phyloP scores from a whole-genome alignment of 78 protist species.

The Dictyostelium intermedium region DNA sequence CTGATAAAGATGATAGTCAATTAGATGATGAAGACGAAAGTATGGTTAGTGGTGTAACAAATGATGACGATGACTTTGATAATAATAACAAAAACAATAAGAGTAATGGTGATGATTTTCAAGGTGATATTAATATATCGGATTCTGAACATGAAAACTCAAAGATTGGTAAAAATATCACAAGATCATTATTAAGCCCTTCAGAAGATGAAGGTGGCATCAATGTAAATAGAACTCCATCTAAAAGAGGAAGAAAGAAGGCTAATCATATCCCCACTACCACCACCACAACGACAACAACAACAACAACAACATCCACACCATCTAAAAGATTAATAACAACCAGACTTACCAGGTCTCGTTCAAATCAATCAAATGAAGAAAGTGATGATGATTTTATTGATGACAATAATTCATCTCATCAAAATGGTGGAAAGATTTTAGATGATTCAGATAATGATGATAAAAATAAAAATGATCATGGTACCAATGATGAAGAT shows the following conservation, averaged over 20 bases:
- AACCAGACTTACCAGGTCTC: not conserved
- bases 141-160: not conserved
- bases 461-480: not conserved
- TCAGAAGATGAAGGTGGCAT: not conserved
- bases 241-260: not conserved
- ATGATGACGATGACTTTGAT: not conserved
- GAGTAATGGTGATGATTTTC: not conserved
- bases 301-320: not conserved
- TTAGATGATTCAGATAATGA: not conserved
- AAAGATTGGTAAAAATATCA: not conserved
- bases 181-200: not conserved
- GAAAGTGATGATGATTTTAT: not conserved
- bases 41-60: not conserved
- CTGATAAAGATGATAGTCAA: constrained; percentile 2
- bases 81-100: not conserved
- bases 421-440: not conserved
- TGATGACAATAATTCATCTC: not conserved
- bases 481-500: not conserved
- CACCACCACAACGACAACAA: not conserved
- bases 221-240: not conserved
- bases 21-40: not conserved
- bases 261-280: not conserved
- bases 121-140: not conserved
- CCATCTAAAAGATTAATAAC: not conserved
- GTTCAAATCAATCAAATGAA: constrained; percentile 14